Evolutionary conservation across 2,329 filamentous ascomycete species (phyloP).

Genomic region (Aspergillus pseudoterreus): DNA sequence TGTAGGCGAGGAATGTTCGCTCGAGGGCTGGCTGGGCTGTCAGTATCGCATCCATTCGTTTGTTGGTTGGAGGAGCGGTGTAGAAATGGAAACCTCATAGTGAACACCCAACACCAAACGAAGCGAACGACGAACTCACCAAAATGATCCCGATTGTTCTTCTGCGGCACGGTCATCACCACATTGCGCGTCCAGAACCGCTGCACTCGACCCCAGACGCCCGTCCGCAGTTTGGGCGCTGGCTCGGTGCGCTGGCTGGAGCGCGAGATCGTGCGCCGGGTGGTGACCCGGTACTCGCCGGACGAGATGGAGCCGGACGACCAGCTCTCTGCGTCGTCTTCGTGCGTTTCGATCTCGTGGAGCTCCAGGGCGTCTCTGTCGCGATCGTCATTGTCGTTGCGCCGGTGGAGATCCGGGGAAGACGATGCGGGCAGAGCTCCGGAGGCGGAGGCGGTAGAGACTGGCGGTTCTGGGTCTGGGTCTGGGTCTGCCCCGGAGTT

Average conservation of each 20-base stretch:
- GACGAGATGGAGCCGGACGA: conserved; percentile 30
- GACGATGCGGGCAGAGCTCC: background rate
- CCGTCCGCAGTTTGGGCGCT: conserved; percentile 30
- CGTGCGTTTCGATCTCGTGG: conserved; percentile 27
- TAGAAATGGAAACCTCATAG: background rate
- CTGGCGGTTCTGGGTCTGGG: background rate
- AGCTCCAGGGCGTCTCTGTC: conserved; percentile 25
- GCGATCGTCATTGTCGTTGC: conserved; percentile 2
- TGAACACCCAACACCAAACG: background rate
- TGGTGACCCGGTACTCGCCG: conserved; percentile 26
- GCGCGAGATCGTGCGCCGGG: conserved; percentile 21
- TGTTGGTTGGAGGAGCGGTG: background rate
- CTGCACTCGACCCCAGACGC: conserved; percentile 62
- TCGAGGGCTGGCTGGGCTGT: conserved; percentile 57
- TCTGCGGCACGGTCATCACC: conserved; percentile 35
- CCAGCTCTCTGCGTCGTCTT: conserved; percentile 21
- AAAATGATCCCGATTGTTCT: conserved; percentile 41
- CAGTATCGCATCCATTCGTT: background rate
- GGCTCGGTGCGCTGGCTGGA: conserved; percentile 10
- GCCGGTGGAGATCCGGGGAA: conserved; percentile 4
- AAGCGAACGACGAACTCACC: conserved; percentile 20
- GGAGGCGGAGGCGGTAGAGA: background rate
- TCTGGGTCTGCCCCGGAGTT: background rate
- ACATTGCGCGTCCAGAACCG: conserved; percentile 73
- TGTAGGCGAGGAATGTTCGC: conserved; percentile 69